These are phyloP conservation scores for bread wheat (Triticum aestivum) DNA, from an alignment of 176 grass and related monocot genomes.

Conservation along the genomic window DNA sequence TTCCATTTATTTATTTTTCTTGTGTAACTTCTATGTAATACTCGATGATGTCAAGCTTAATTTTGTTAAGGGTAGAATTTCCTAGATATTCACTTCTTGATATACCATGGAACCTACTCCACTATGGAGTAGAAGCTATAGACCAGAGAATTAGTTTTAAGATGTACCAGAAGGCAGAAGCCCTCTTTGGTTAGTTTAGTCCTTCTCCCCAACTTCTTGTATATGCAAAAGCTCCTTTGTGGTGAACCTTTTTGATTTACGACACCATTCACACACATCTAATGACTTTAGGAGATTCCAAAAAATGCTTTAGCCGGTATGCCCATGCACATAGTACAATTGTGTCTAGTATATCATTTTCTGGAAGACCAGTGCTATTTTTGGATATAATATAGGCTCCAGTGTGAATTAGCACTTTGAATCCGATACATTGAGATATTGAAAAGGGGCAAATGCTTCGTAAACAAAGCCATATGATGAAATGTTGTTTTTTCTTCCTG, in stretches of 20 bases:
- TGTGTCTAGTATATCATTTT: neutral
- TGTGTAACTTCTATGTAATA: neutral
- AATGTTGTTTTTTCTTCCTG: neutral
- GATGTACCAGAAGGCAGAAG: neutral
- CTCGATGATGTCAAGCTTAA: neutral
- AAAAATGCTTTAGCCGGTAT: neutral
- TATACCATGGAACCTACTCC: neutral
- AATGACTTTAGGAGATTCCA: neutral
- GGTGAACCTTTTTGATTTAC: neutral
- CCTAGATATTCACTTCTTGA: neutral
- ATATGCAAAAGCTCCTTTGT: neutral
- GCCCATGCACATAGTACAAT: neutral
- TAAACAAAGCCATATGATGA: neutral
- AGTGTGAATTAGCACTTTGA: neutral
- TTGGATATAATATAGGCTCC: neutral
- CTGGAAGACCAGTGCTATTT: neutral
- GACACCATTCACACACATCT: neutral
- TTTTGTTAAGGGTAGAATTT: neutral
- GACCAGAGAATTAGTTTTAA: neutral
- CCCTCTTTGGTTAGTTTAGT: neutral
- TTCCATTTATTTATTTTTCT: constrained; percentile 17
- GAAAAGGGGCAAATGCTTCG: neutral
- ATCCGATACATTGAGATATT: neutral
- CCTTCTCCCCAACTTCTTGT: neutral
- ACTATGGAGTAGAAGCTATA: neutral